These are phyloP conservation scores for Laetiporus sulphureus DNA, from an alignment of 1,284 basidiomycete species.

Conservation along the genomic window DNA sequence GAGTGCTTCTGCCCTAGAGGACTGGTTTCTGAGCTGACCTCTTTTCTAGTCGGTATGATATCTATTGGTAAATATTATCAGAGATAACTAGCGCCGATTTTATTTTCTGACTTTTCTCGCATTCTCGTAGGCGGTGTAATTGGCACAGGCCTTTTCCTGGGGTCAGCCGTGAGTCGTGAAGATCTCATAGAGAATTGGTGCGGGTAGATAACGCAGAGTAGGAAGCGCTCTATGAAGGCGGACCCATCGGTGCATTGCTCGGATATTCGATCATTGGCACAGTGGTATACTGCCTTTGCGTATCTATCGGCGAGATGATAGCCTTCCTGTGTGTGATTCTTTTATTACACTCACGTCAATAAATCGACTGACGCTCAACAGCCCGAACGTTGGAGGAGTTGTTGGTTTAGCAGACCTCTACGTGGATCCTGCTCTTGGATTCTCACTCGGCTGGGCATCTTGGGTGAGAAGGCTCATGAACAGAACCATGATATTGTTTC, in stretches of 20 bases:
- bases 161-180: conserved; percentile 18
- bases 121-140: conserved; percentile 34
- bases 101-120: conserved; percentile 9
- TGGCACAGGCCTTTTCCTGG: conserved; percentile 43
- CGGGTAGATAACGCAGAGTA: conserved; percentile 36
- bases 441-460: conserved; percentile 26
- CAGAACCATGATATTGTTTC: no score
- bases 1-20: neutral
- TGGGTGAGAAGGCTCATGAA: conserved; percentile 18
- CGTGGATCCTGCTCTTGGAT: conserved; percentile 24
- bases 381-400: conserved; percentile 78
- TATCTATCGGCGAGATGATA: conserved; percentile 28
- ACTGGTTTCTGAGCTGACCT: no score
- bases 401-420: conserved; percentile 58
- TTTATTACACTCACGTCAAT: neutral
- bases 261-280: conserved; percentile 52
- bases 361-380: conserved; percentile 23
- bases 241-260: conserved; percentile 55
- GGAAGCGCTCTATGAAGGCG: conserved; percentile 53
- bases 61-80: conserved; percentile 18
- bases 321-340: conserved; percentile 20
- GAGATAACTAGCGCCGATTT: neutral
- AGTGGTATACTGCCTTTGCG: conserved; percentile 34
- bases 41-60: conserved; percentile 24
- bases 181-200: neutral